These are phyloP conservation scores for Boletales sp. DNA, from an alignment of 768 basidiomycete species.

Conservation along the genomic window DNA sequence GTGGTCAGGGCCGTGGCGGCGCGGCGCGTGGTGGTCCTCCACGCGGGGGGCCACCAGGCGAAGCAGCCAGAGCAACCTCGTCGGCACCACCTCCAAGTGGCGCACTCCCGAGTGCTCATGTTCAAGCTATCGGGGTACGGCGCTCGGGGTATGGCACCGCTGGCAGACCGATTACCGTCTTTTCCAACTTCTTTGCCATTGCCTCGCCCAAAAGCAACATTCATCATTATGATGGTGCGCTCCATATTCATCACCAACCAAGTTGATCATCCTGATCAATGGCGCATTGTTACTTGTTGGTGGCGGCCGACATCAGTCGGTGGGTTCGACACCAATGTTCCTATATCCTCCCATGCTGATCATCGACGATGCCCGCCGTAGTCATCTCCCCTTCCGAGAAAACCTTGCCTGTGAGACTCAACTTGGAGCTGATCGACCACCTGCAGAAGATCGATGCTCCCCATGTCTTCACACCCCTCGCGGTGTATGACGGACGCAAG, in stretches of 20 bases:
- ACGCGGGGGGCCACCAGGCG: constrained; percentile 25
- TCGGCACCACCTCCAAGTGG: constrained; percentile 32
- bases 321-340: constrained; percentile 1
- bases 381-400: constrained; percentile 71
- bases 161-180: constrained; percentile 43
- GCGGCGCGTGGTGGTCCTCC: constrained; percentile 28
- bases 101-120: constrained; percentile 33
- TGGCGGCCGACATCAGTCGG: constrained; percentile 16
- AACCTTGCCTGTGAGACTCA: constrained; percentile 59
- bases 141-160: constrained; percentile 60
- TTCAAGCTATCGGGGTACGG: constrained; percentile 61
- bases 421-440: constrained; percentile 64
- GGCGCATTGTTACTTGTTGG: not conserved
- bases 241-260: constrained; percentile 15
- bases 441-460: constrained; percentile 59
- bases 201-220: constrained; percentile 61
- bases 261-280: constrained; percentile 21
- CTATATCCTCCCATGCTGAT: constrained; percentile 9
- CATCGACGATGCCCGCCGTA: constrained; percentile 18
- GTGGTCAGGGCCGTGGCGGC: constrained; percentile 22
- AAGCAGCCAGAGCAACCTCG: constrained; percentile 13
- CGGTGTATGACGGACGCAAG: constrained; percentile 78
- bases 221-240: constrained; percentile 78
- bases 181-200: constrained; percentile 62
- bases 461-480: constrained; percentile 67